Percentiles rank a stretch among this genome's conserved stretches.
phyloP scores from a whole-genome alignment of 1,284 basidiomycete genomes.

The Trichosporon coremiiforme region DNA sequence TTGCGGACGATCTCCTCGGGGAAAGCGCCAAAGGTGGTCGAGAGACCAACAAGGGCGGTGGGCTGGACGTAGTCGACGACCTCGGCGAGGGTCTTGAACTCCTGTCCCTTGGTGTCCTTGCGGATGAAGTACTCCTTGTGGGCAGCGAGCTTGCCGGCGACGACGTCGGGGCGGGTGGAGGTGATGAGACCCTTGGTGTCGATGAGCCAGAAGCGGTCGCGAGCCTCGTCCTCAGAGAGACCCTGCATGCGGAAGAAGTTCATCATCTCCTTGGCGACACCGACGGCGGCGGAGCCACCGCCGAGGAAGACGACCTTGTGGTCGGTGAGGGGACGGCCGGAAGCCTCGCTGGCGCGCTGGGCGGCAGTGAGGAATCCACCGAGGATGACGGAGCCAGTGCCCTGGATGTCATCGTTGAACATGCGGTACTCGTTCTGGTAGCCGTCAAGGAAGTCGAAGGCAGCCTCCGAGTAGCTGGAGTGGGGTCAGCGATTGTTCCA shows the following conservation, averaged over 20 bases:
- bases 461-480: constrained; percentile 71
- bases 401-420: constrained; percentile 88
- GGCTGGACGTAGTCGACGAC: constrained; percentile 85
- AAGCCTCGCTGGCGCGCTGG: constrained; percentile 70
- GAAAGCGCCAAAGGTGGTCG: constrained; percentile 84
- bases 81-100: constrained; percentile 73
- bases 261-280: constrained; percentile 84
- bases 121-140: constrained; percentile 84
- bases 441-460: constrained; percentile 75
- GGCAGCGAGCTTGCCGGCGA: constrained; percentile 67
- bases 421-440: constrained; percentile 74
- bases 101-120: constrained; percentile 72
- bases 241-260: constrained; percentile 82
- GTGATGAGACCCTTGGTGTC: constrained; percentile 82
- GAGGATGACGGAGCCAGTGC: constrained; percentile 85
- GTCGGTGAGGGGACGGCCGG: constrained; percentile 67
- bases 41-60: constrained; percentile 87
- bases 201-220: constrained; percentile 74
- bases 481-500: not conserved
- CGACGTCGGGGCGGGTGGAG: constrained; percentile 62
- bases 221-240: constrained; percentile 74
- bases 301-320: constrained; percentile 86
- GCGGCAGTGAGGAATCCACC: constrained; percentile 89
- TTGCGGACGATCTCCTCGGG: constrained; percentile 70
- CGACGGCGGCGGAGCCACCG: constrained; percentile 53